Evolutionary conservation across 257 asterid genomes (phyloP).

Genomic region (Rehmannia glutinosa): DNA sequence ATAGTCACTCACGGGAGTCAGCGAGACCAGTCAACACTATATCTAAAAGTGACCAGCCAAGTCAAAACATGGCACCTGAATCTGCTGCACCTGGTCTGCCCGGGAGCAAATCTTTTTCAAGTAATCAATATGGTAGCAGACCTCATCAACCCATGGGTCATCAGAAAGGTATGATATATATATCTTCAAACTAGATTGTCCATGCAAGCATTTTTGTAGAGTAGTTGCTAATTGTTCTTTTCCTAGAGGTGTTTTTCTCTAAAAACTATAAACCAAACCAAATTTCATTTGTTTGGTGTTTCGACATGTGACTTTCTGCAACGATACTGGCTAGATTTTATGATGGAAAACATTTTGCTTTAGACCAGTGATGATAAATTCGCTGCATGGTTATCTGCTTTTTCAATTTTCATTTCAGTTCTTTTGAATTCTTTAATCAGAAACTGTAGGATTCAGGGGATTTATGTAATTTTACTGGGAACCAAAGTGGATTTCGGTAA

Average conservation of each 20-base stretch:
- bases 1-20: constrained; percentile 48
- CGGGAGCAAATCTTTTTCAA: constrained; percentile 47
- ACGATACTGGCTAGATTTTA: too few relatives aligned
- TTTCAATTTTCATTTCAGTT: background rate
- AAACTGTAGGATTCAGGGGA: constrained; percentile 11
- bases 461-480: background rate
- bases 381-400: background rate
- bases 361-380: background rate
- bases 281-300: background rate
- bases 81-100: constrained; percentile 39
- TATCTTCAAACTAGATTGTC: constrained; percentile 10
- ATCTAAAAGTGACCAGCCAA: constrained; percentile 46
- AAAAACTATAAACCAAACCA: background rate
- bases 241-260: background rate
- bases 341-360: background rate
- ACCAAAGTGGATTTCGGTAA: background rate
- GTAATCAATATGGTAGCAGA: constrained; percentile 50
- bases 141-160: constrained; percentile 64
- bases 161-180: constrained; percentile 59
- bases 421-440: background rate
- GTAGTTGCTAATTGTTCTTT: background rate
- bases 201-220: background rate
- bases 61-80: constrained; percentile 44
- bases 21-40: constrained; percentile 32
- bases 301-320: background rate